Conservation (phyloP, 495 filamentous ascomycete genomes). For the Lasiosphaeria hispida region DNA sequence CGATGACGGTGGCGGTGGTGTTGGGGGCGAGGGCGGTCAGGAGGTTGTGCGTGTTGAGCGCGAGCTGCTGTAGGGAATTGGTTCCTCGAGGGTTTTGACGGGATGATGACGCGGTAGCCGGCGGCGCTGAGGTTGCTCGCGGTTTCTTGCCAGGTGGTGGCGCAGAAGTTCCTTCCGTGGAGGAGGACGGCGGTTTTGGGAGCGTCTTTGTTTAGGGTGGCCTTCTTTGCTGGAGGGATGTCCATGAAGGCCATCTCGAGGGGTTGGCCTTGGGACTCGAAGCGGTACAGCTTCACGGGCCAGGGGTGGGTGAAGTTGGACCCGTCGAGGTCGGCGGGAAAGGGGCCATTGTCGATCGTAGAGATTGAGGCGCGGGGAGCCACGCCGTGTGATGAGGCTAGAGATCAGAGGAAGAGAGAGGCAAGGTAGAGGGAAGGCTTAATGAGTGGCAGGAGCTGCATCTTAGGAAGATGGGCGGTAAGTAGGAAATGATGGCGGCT, state of each 20-base stretch:
- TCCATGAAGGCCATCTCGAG: conserved; percentile 51
- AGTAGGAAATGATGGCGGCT: too few species aligned
- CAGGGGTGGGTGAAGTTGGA: conserved; percentile 45
- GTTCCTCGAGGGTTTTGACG: conserved; percentile 42
- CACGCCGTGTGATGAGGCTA: too few species aligned
- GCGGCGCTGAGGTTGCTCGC: conserved; percentile 26
- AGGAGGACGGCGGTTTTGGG: conserved; percentile 34
- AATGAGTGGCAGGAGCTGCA: too few species aligned
- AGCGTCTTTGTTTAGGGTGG: conserved; percentile 22
- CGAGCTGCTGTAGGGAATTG: conserved; percentile 44
- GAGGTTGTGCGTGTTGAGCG: conserved; percentile 40
- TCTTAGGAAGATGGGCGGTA: too few species aligned
- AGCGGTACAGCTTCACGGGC: conserved; percentile 39
- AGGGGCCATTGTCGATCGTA: conserved; percentile 26
- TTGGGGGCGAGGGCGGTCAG: conserved; percentile 27
- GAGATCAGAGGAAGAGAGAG: too few species aligned
- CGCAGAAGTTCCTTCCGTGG: conserved; percentile 50
- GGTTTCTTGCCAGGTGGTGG: conserved; percentile 41
- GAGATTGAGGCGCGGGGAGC: not conserved
- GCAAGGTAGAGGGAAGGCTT: too few species aligned
- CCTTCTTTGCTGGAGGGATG: conserved; percentile 26
- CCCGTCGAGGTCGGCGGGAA: conserved; percentile 36
- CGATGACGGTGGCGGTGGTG: conserved; percentile 38
- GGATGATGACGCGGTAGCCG: conserved; percentile 46
- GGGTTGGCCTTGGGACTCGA: conserved; percentile 35